Base-by-base conservation (phyloP, 73 alveolate genomes). In the Loxodes magnus region DNA sequence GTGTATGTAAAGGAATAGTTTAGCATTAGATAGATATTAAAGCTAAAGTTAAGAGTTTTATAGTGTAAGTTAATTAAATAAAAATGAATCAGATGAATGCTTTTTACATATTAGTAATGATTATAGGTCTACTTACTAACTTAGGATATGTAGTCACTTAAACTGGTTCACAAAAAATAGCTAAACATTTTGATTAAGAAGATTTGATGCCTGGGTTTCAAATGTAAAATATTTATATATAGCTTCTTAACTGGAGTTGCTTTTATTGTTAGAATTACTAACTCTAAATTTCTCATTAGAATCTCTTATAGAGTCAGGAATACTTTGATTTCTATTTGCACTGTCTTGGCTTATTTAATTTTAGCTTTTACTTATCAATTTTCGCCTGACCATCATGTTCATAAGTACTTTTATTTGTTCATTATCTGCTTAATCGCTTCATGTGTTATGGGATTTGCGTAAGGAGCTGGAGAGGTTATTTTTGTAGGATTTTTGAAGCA, bases 101-200 rank as follows among this genome's bases (percentile, higher is more conserved):
- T n/a, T n/a, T n/a, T n/a, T n/a, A n/a, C n/a, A n/a, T n/a, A n/a
- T n/a, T n/a, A n/a, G n/a, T n/a, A n/a, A n/a, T n/a, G n/a, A n/a
- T n/a, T n/a, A n/a, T 72, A 9, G 87, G 87, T 4, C 63, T 72
- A 0, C 49, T 72, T 26, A 72, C 64, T 43, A 72, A 72, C 64
- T 38, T 58, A 16, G 76, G 87, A 1, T 72, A 72, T 53, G 80
- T 66, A 2, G 53, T 72, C 71, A 68, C 66, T 4, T 67, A 70
- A 2, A 41, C 76, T 3, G 79, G 74, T 4, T 56, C 87, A 9
- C 68, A 62, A 10, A 64, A 37, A 24, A 55, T 72, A 21, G 54
- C 87, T 4, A 31, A 43, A 12, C 50, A 54, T 4, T 72, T 72
- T 51, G 48, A 58, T 1, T 26, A 72, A 39, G 21, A 72, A 27